Conservation (phyloP, 257 asterid genomes). For the Handroanthus guayacan region DNA sequence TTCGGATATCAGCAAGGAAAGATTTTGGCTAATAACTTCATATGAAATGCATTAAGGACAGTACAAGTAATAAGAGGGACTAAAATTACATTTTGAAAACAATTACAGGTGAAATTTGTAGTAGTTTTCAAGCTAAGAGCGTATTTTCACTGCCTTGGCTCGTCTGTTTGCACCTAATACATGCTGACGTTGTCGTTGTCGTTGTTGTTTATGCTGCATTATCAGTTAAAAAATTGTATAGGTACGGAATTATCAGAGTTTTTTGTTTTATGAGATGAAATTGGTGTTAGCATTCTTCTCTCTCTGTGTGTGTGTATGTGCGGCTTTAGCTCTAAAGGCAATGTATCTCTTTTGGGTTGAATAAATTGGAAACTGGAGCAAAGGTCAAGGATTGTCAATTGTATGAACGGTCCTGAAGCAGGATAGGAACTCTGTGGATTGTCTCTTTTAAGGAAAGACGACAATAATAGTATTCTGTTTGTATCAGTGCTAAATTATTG, state of each 20-base stretch:
- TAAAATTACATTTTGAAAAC: background rate
- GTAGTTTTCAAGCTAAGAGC: background rate
- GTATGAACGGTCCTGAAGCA: background rate
- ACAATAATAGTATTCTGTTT: background rate
- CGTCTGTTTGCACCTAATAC: background rate
- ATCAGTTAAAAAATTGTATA: background rate
- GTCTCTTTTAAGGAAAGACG: background rate
- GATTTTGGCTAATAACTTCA: background rate
- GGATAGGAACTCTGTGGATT: background rate
- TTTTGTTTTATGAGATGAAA: slow-evolving; percentile 1
- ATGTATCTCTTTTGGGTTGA: background rate
- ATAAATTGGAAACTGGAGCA: slow-evolving; percentile 12
- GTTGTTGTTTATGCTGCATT: slow-evolving; percentile 17
- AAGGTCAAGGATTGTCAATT: background rate
- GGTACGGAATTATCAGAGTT: background rate
- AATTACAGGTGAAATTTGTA: background rate
- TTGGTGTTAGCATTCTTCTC: background rate
- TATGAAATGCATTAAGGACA: background rate
- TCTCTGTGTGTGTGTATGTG: background rate
- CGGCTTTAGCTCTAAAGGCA: slow-evolving; percentile 1
- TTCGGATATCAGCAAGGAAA: background rate
- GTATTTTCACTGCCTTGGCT: background rate
- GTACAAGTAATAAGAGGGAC: background rate
- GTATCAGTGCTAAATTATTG: background rate
- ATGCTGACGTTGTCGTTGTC: background rate